Percentiles rank a stretch among this genome's conserved stretches.
These are phyloP conservation scores for Pythium volutum DNA, from an alignment of 352 stramenopile genomes.

Conservation along the genomic window DNA sequence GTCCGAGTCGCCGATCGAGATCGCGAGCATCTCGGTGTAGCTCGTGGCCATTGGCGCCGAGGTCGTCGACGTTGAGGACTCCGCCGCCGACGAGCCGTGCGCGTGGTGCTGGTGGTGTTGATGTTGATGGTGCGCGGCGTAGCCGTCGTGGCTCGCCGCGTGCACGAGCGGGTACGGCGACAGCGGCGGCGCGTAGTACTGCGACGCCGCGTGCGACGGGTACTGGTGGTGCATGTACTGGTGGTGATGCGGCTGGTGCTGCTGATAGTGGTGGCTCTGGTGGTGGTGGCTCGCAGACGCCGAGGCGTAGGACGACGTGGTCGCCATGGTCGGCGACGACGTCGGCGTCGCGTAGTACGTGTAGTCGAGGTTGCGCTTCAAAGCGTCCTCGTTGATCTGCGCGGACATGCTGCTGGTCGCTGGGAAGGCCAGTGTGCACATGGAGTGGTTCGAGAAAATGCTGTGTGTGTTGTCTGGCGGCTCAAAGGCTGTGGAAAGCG, in stretches of 20 bases:
- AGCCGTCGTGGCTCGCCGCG: neutral
- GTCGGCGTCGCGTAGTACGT: conserved; percentile 12
- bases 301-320: neutral
- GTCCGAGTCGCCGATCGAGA: conserved; percentile 13
- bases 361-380: conserved; percentile 16
- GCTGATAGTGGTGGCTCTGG: neutral
- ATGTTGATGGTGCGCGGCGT: neutral
- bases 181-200: conserved; percentile 5
- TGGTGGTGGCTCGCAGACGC: neutral
- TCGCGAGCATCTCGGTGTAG: conserved; percentile 15
- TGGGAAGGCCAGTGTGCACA: conserved; percentile 14
- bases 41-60: conserved; percentile 4
- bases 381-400: conserved; percentile 14
- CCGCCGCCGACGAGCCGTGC: neutral
- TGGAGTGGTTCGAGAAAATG: neutral
- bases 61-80: neutral
- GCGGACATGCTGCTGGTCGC: conserved; percentile 12
- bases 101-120: neutral
- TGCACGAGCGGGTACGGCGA: neutral
- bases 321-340: neutral
- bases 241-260: neutral
- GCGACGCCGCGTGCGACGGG: conserved; percentile 4
- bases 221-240: conserved; percentile 3
- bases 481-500: neutral
- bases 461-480: neutral